A percentile compares a stretch with the other conserved stretches of the same genome.
Evolutionary conservation across 345 rosid genomes (phyloP).

Genomic region (Eucalyptus victrix): DNA sequence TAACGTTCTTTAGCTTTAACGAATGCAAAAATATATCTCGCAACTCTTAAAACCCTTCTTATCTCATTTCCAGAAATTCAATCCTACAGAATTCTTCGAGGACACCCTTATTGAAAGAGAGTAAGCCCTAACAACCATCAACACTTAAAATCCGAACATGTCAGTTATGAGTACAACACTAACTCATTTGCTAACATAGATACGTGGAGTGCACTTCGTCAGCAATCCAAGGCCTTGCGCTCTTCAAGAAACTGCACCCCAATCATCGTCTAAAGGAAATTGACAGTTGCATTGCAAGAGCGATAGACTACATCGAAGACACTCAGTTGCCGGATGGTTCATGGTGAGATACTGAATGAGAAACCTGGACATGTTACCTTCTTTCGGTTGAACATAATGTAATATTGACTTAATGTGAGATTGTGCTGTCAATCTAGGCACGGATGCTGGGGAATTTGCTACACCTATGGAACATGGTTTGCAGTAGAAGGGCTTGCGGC

Average conservation of each 20-base stretch:
- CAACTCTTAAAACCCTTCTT: background rate
- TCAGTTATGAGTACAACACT: background rate
- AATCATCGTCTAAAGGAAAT: conserved; percentile 20
- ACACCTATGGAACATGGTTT: conserved; percentile 51
- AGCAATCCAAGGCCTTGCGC: conserved; percentile 21
- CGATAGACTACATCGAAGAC: conserved; percentile 15
- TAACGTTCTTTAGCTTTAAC: background rate
- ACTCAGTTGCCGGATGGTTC: conserved; percentile 40
- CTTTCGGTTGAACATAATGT: background rate
- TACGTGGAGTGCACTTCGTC: conserved; percentile 44
- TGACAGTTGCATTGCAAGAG: conserved; percentile 7
- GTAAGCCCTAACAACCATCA: conserved; percentile 8
- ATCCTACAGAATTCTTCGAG: conserved; percentile 39
- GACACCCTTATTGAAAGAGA: conserved; percentile 33
- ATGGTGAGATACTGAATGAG: conserved; percentile 5
- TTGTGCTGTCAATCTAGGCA: conserved; percentile 10
- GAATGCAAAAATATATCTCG: background rate
- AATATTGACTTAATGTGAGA: background rate
- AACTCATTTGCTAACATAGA: background rate
- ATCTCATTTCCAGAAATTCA: conserved; percentile 14
- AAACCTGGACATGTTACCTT: background rate
- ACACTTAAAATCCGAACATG: background rate
- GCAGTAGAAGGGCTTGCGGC: conserved; percentile 39
- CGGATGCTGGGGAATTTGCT: conserved; percentile 73
- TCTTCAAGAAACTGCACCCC: conserved; percentile 28